These are phyloP conservation scores for Euphorbia peplus DNA, from an alignment of 345 rosid species.

Conservation along the genomic window DNA sequence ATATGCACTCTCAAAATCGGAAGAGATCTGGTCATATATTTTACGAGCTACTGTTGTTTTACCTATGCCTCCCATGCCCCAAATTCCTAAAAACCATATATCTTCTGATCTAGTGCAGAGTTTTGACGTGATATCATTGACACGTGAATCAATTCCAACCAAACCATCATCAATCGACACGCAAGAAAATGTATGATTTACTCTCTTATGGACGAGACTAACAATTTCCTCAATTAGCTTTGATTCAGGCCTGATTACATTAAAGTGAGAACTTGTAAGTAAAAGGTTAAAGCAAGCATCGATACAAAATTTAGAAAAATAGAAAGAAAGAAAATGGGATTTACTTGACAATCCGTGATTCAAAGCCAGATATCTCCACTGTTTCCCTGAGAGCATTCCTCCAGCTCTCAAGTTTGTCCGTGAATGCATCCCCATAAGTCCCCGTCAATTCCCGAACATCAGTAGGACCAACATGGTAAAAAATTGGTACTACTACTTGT, in stretches of 20 bases:
- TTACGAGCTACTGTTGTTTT: neutral
- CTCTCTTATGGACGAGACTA: no score
- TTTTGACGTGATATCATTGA: neutral
- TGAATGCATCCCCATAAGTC: conserved; percentile 3
- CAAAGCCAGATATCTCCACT: neutral
- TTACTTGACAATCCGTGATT: neutral
- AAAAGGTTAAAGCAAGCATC: neutral
- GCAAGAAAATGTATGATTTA: neutral
- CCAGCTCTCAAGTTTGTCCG: neutral
- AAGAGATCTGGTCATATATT: neutral
- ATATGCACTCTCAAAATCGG: neutral
- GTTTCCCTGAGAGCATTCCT: neutral
- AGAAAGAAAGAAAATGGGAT: neutral
- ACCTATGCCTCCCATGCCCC: conserved; percentile 7
- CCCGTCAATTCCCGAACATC: neutral
- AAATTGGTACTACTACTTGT: neutral
- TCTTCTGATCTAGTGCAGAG: neutral
- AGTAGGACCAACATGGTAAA: neutral
- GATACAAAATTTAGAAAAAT: neutral
- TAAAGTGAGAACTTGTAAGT: neutral
- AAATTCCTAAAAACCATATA: neutral
- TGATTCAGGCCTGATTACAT: neutral
- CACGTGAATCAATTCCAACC: conserved; percentile 5
- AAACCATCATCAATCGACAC: neutral
- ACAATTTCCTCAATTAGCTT: conserved; percentile 2